Conservation (phyloP, 176 grass and related monocot genomes). For the Microstegium vimineum region DNA sequence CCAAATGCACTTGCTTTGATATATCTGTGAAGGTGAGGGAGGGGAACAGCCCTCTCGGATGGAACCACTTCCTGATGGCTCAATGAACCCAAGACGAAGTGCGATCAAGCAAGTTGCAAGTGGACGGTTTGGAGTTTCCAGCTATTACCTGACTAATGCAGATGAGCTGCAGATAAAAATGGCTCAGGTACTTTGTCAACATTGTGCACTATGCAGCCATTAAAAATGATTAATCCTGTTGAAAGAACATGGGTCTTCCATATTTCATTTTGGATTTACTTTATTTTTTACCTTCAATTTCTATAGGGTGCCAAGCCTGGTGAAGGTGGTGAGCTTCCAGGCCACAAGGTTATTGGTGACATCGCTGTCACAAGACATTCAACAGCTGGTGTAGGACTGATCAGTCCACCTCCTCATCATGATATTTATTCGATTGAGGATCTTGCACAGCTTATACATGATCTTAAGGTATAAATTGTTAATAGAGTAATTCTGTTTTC, state of each 20-base stretch:
- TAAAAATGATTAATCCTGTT: constrained; percentile 12
- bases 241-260: neutral
- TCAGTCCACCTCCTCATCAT: constrained; percentile 95
- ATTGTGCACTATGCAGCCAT: constrained; percentile 2
- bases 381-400: constrained; percentile 95
- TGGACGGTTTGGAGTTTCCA: constrained; percentile 94
- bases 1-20: constrained; percentile 8
- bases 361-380: constrained; percentile 96
- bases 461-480: constrained; percentile 79
- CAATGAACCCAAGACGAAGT: constrained; percentile 93
- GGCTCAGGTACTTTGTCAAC: constrained; percentile 75
- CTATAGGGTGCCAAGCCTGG: constrained; percentile 94
- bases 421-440: constrained; percentile 99
- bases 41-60: constrained; percentile 94
- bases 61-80: constrained; percentile 83
- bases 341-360: constrained; percentile 97
- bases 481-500: constrained; percentile 3
- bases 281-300: constrained; percentile 26
- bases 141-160: constrained; percentile 95
- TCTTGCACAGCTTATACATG: constrained; percentile 93
- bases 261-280: constrained; percentile 8
- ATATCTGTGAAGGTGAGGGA: constrained; percentile 71
- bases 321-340: constrained; percentile 98
- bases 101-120: constrained; percentile 99
- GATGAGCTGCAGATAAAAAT: constrained; percentile 99